A percentile compares a stretch with the other conserved stretches of the same genome.
These are phyloP conservation scores for Austropuccinia psidii DNA, from an alignment of 1,284 basidiomycete species.

Conservation along the genomic window DNA sequence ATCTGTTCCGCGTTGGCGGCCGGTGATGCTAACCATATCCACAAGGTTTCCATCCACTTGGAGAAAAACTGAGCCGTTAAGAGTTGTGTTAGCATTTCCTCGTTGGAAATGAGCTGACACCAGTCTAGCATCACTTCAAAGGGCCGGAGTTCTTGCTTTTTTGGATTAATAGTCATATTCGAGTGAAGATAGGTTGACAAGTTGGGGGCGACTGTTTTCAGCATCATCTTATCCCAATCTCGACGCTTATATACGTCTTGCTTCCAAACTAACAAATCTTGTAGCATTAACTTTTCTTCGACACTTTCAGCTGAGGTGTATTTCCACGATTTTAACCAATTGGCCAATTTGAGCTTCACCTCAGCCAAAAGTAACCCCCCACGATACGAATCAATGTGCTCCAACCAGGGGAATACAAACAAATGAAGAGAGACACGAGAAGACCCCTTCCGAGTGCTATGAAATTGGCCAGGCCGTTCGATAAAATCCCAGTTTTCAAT, in stretches of 20 bases:
- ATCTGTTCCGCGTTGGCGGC: slow-evolving; percentile 78
- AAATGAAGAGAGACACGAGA: slow-evolving; percentile 59
- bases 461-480: slow-evolving; percentile 52
- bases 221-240: slow-evolving; percentile 85
- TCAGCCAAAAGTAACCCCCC: slow-evolving; percentile 73
- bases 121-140: slow-evolving; percentile 25
- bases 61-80: slow-evolving; percentile 88
- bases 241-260: slow-evolving; percentile 67
- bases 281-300: slow-evolving; percentile 64
- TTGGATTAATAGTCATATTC: slow-evolving; percentile 78
- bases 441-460: slow-evolving; percentile 48
- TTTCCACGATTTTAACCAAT: slow-evolving; percentile 67
- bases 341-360: slow-evolving; percentile 73
- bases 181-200: slow-evolving; percentile 69
- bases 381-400: slow-evolving; percentile 66
- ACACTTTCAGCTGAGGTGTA: slow-evolving; percentile 33
- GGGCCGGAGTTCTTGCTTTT: slow-evolving; percentile 66
- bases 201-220: slow-evolving; percentile 85
- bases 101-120: slow-evolving; percentile 17
- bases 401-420: slow-evolving; percentile 93
- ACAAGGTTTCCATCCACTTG: slow-evolving; percentile 86
- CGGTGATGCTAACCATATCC: slow-evolving; percentile 80
- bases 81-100: slow-evolving; percentile 64
- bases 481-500: slow-evolving; percentile 61
- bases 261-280: slow-evolving; percentile 68